These are phyloP conservation scores for Emmonsiellopsis sp. DNA, from an alignment of 2,329 filamentous ascomycete species.

Conservation along the genomic window DNA sequence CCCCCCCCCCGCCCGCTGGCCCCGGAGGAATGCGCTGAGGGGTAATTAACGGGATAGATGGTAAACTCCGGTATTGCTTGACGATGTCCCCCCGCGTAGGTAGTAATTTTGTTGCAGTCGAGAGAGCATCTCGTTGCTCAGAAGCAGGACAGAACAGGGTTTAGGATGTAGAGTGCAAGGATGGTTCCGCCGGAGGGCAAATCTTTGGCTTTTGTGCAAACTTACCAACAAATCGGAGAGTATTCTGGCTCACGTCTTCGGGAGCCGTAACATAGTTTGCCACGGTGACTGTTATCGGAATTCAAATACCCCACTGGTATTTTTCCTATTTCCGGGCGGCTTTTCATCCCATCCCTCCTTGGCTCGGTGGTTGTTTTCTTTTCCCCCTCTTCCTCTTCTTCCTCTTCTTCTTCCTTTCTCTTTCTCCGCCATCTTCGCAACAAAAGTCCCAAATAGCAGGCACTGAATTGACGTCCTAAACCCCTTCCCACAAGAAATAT, in stretches of 20 bases:
- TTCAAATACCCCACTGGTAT: background rate
- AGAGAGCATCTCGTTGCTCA: no score
- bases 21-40: background rate
- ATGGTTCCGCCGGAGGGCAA: no score
- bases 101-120: background rate
- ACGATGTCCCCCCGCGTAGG: background rate
- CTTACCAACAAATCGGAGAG: no score
- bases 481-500: background rate
- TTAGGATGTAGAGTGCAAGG: no score
- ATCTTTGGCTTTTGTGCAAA: no score
- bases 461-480: background rate
- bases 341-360: background rate
- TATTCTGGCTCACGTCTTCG: no score
- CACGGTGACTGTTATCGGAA: constrained; percentile 3
- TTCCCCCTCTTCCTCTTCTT: background rate
- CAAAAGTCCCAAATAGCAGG: background rate
- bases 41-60: background rate
- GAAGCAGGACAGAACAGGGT: no score
- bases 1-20: no score
- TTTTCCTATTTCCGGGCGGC: background rate
- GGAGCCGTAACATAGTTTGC: constrained; percentile 1
- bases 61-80: background rate
- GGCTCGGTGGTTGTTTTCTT: background rate
- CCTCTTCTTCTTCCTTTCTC: background rate
- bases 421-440: background rate